Evolutionary conservation across 306 rosid species (phyloP).

Genomic region (Prosopis cineraria): DNA sequence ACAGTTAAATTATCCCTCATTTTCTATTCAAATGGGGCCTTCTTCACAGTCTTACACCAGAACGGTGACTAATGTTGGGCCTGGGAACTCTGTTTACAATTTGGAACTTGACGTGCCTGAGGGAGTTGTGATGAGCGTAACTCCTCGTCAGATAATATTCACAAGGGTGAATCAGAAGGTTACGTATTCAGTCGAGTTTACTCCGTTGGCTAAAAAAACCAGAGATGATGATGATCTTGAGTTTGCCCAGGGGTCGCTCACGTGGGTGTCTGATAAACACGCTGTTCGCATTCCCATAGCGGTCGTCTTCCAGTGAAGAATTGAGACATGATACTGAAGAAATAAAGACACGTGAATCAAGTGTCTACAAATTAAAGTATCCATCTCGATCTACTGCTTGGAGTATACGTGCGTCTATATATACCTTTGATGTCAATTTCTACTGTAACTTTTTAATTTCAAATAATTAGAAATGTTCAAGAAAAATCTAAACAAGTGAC

Average conservation of each 20-base stretch:
- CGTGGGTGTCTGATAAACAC: slow-evolving; percentile 51
- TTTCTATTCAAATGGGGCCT: slow-evolving; percentile 38
- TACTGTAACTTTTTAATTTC: neutral
- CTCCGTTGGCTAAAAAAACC: slow-evolving; percentile 9
- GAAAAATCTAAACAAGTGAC: no score
- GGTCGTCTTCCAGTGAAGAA: slow-evolving; percentile 34
- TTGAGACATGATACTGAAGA: neutral
- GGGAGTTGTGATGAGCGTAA: slow-evolving; percentile 32
- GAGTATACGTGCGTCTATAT: neutral
- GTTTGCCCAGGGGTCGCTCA: slow-evolving; percentile 45
- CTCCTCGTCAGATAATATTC: slow-evolving; percentile 42
- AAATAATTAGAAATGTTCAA: no score
- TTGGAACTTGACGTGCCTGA: slow-evolving; percentile 32
- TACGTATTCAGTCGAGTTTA: slow-evolving; percentile 37
- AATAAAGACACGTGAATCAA: slow-evolving; percentile 25
- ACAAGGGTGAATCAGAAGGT: slow-evolving; percentile 45
- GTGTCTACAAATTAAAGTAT: neutral
- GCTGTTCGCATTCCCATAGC: slow-evolving; percentile 50
- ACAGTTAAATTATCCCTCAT: slow-evolving; percentile 58
- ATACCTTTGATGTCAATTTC: slow-evolving; percentile 3
- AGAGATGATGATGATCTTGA: slow-evolving; percentile 18
- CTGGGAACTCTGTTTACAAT: slow-evolving; percentile 38
- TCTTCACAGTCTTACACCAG: slow-evolving; percentile 44
- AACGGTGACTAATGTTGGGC: slow-evolving; percentile 56
- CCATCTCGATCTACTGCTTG: neutral